Base-by-base conservation (phyloP, 352 stramenopile genomes). In the Phytophthora syringae region DNA sequence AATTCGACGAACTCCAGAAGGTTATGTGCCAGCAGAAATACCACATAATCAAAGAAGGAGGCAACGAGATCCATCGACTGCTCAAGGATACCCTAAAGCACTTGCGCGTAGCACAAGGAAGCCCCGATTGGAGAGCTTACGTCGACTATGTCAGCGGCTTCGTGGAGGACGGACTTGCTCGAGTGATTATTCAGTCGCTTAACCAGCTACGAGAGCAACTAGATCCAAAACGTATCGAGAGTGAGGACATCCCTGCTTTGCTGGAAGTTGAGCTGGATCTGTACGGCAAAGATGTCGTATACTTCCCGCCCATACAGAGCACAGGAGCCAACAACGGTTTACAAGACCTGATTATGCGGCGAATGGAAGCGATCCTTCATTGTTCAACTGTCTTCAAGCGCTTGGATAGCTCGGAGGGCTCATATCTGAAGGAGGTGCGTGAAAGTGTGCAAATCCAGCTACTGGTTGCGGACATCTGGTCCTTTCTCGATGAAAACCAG, bases 181-280 rank as follows among this genome's bases (percentile, higher is more conserved):
- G 79, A 45, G 86, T 94, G 12, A 77, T 96, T 52, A 27, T 95
- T 16, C 77, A 85, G 37, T 94, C 89, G 6, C 70, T 97, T 18
- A 67, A 50, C 0, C 77, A 82, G 20, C 63, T 98, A 15, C 78
- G 90, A 45, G 80, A 95, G 50, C 87, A 98, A 34, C 72, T 97
- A 21, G 89, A 97, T 65, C 80, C 87, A 0, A 82, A 81, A 15
- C 83, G 87, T 15, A 93, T 97, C 36, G 79, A 93, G 39, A 86
- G 77, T 15, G 82, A 97, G 34, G 85, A 96, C 36, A 67, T 96
- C 10, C 87, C 90, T 0, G 90, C 93, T 2, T 77, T 98, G 16
- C 28, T 98, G 5, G 90, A 98, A 71, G 85, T 98, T 13, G 90
- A 98, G 34, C 64, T 98, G n/a, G 89, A 98, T 71, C 58, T 98